phyloP scores from a whole-genome alignment of 169 alveolate species.

The Plasmodium chabaudi region DNA sequence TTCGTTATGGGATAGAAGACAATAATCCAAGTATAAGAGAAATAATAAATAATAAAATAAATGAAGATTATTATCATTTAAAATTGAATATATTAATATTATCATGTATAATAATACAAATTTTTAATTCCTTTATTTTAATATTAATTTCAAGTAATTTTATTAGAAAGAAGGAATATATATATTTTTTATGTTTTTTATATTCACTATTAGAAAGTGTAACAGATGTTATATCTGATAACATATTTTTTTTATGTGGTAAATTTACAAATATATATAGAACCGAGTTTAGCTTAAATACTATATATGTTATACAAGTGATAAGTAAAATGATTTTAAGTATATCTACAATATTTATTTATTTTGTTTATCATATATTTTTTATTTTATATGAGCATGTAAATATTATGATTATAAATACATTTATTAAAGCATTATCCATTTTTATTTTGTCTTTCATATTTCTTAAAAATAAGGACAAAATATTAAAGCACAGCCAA shows the following conservation, averaged over 20 bases:
- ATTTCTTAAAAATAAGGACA: slow-evolving; percentile 72
- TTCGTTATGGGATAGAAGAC: slow-evolving; percentile 21
- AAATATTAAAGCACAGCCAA: slow-evolving; percentile 21
- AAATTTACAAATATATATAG: slow-evolving; percentile 70
- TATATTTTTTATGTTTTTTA: slow-evolving; percentile 73
- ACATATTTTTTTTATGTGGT: slow-evolving; percentile 76
- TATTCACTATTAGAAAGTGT: slow-evolving; percentile 74
- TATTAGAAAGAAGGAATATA: slow-evolving; percentile 52
- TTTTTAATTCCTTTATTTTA: slow-evolving; percentile 55
- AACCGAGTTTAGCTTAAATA: slow-evolving; percentile 55
- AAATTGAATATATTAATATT: slow-evolving; percentile 71
- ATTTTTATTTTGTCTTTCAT: slow-evolving; percentile 63
- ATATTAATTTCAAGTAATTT: slow-evolving; percentile 59
- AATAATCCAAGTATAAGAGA: slow-evolving; percentile 18
- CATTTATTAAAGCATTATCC: slow-evolving; percentile 61
- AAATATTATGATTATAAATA: slow-evolving; percentile 73
- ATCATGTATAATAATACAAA: slow-evolving; percentile 73
- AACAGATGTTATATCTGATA: slow-evolving; percentile 75
- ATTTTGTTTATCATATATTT: slow-evolving; percentile 68
- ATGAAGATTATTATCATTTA: slow-evolving; percentile 59
- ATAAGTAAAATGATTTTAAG: slow-evolving; percentile 72
- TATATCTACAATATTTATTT: slow-evolving; percentile 55
- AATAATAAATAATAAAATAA: slow-evolving; percentile 54
- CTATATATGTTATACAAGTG: slow-evolving; percentile 70
- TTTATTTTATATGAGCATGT: slow-evolving; percentile 37